These are phyloP conservation scores for Geotrichum carabidarum DNA, from an alignment of 1,139 yeast genomes.

Conservation along the genomic window DNA sequence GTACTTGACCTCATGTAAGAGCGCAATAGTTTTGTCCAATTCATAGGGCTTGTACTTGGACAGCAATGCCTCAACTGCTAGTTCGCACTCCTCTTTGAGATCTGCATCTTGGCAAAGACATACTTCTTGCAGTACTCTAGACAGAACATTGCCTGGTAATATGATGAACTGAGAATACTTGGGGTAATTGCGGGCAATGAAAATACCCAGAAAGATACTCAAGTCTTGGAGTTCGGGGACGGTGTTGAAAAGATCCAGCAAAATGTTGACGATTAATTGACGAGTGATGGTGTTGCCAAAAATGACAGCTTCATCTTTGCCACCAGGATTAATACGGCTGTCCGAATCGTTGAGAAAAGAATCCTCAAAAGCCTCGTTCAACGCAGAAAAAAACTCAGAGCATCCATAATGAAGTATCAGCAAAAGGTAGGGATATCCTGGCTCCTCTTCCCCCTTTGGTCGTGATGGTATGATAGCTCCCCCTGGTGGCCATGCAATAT, in stretches of 20 bases:
- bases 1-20: slow-evolving; percentile 51
- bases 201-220: slow-evolving; percentile 50
- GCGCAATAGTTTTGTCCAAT: slow-evolving; percentile 44
- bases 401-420: slow-evolving; percentile 49
- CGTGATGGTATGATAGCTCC: slow-evolving; percentile 28
- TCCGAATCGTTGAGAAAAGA: slow-evolving; percentile 48
- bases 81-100: slow-evolving; percentile 57
- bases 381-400: slow-evolving; percentile 54
- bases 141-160: slow-evolving; percentile 55
- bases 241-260: slow-evolving; percentile 46
- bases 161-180: slow-evolving; percentile 75
- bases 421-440: slow-evolving; percentile 57
- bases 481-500: slow-evolving; percentile 45
- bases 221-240: slow-evolving; percentile 30
- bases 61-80: slow-evolving; percentile 64
- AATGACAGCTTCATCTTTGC: slow-evolving; percentile 27
- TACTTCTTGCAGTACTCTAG: slow-evolving; percentile 46
- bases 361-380: slow-evolving; percentile 79
- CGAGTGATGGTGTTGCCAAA: slow-evolving; percentile 44
- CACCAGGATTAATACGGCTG: slow-evolving; percentile 21
- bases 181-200: slow-evolving; percentile 70
- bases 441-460: slow-evolving; percentile 29
- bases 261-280: slow-evolving; percentile 62
- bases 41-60: slow-evolving; percentile 58
- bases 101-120: slow-evolving; percentile 44